These are phyloP conservation scores for Ballota nigra DNA, from an alignment of 257 asterid species.

Conservation along the genomic window DNA sequence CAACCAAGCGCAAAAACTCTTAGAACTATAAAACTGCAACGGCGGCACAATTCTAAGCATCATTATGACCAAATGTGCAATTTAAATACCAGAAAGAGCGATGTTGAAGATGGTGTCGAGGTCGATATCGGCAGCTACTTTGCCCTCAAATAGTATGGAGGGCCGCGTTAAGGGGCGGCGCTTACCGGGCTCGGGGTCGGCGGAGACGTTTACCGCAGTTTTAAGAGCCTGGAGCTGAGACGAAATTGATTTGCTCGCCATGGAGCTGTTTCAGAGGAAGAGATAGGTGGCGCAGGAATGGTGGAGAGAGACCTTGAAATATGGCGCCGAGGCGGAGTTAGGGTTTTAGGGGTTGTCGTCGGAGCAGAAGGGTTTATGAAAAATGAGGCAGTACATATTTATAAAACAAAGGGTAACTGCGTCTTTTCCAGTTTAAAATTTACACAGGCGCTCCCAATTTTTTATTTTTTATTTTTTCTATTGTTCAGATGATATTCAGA, in stretches of 20 bases:
- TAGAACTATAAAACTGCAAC: neutral
- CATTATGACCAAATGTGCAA: neutral
- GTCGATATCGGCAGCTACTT: constrained; percentile 80
- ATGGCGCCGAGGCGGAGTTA: constrained; percentile 12
- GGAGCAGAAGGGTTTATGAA: neutral
- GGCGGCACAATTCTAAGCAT: neutral
- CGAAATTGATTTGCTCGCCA: constrained; percentile 63
- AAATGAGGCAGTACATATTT: neutral
- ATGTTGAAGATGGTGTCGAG: constrained; percentile 48
- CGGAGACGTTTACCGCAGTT: constrained; percentile 38
- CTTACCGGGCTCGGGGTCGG: constrained; percentile 63
- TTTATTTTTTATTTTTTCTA: too few relatives aligned
- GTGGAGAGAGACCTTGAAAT: constrained; percentile 11
- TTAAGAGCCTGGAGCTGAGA: constrained; percentile 68
- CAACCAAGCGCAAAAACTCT: neutral
- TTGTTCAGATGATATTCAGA: too few relatives aligned
- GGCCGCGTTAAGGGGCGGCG: constrained; percentile 73
- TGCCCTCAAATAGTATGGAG: constrained; percentile 67
- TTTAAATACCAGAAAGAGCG: constrained; percentile 56
- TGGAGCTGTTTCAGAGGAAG: neutral
- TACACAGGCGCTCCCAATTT: too few relatives aligned
- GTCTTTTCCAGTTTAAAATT: neutral
- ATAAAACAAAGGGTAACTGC: neutral
- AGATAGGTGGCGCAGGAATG: neutral
- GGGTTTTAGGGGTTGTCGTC: constrained; percentile 29